A percentile compares a stretch with the other conserved stretches of the same genome.
Evolutionary conservation across 164 flowering plant species (phyloP).

Genomic region (Santalum album): DNA sequence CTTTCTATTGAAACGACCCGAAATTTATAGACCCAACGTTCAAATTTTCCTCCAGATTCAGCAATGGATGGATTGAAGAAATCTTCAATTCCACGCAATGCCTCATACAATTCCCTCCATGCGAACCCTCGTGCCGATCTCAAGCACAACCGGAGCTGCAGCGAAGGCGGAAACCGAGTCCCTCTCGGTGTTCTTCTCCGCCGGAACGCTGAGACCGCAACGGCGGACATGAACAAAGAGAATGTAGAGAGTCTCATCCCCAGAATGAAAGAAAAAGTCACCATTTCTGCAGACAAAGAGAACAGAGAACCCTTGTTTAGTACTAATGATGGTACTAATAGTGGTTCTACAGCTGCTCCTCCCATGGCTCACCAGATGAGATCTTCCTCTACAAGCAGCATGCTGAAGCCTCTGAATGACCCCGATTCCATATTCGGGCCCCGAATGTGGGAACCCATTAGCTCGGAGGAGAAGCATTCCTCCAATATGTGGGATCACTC

Average conservation of each 20-base stretch:
- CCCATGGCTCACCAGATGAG: slow-evolving; percentile 13
- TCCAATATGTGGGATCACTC: slow-evolving; percentile 73
- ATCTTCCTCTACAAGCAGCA: slow-evolving; percentile 15
- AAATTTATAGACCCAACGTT: too few relatives aligned
- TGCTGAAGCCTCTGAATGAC: slow-evolving; percentile 56
- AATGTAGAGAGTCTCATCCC: slow-evolving; percentile 32
- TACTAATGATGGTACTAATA: too few relatives aligned
- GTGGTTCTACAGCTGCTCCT: slow-evolving; percentile 2
- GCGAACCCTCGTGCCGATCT: slow-evolving; percentile 41
- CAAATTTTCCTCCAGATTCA: too few relatives aligned
- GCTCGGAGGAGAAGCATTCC: slow-evolving; percentile 34
- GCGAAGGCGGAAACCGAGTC: slow-evolving; percentile 21
- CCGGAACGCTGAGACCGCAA: slow-evolving; percentile 9
- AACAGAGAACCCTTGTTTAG: slow-evolving; percentile 4
- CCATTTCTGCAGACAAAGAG: slow-evolving; percentile 4
- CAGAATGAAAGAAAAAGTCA: neutral
- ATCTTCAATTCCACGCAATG: slow-evolving; percentile 26
- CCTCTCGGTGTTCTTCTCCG: slow-evolving; percentile 18
- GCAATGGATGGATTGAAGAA: slow-evolving; percentile 33
- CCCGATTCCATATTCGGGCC: slow-evolving; percentile 43
- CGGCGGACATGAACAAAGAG: slow-evolving; percentile 10
- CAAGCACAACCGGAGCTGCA: slow-evolving; percentile 35
- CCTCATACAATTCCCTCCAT: slow-evolving; percentile 45
- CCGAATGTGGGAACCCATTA: slow-evolving; percentile 32
- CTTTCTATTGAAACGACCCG: too few relatives aligned